Percentiles rank a stretch among this genome's conserved stretches.
phyloP scores from a whole-genome alignment of 495 filamentous ascomycete species.

The Neurospora pannonica region DNA sequence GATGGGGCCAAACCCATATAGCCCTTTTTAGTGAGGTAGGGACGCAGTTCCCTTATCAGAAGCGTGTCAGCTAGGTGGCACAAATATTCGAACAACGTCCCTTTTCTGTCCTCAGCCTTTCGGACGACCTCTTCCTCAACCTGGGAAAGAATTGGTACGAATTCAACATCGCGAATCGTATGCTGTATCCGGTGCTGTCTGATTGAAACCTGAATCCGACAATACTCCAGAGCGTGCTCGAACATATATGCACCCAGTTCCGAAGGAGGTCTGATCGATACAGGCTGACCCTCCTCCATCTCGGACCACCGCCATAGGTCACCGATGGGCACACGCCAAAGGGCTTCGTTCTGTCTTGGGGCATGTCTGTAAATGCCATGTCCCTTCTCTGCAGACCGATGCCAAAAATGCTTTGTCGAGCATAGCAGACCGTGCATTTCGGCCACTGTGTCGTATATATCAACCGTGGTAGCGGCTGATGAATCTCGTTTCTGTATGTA shows the following conservation, averaged over 20 bases:
- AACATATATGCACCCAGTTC: not conserved
- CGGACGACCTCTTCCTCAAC: not conserved
- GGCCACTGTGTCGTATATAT: fast-evolving
- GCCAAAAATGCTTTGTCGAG: not conserved
- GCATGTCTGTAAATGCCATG: not conserved
- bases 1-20: constrained; percentile 9
- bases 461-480: not conserved
- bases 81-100: not conserved
- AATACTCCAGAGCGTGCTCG: not conserved
- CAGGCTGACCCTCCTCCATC: fast-evolving
- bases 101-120: not conserved
- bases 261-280: not conserved
- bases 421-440: fast-evolving
- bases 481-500: not conserved
- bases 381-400: not conserved
- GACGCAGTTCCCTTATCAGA: not conserved
- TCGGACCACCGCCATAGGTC: not conserved
- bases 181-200: not conserved
- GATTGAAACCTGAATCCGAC: not conserved
- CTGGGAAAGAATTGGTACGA: not conserved
- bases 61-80: not conserved
- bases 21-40: constrained; percentile 5
- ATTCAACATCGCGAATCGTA: not conserved
- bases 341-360: not conserved
- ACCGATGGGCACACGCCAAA: not conserved